These are phyloP conservation scores for Lipomyces yarrowii DNA, from an alignment of 1,139 yeast species.

Conservation along the genomic window DNA sequence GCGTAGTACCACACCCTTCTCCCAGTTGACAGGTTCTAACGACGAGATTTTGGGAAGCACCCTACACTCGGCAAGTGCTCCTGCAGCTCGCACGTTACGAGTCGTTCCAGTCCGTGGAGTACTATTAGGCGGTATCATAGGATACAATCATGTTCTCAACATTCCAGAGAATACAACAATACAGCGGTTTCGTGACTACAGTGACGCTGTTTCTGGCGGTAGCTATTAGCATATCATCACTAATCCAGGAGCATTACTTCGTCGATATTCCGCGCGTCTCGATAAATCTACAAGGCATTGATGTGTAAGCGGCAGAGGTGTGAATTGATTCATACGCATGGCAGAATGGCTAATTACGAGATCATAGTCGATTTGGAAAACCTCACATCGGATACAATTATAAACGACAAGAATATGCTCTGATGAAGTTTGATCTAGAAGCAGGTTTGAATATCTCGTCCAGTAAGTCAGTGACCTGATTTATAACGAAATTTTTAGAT, in stretches of 20 bases:
- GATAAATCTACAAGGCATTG: conserved; percentile 30
- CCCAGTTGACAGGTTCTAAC: background rate
- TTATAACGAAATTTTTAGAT: conserved; percentile 44
- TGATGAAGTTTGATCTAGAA: conserved; percentile 69
- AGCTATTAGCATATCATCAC: conserved; percentile 28
- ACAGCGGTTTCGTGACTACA: conserved; percentile 30
- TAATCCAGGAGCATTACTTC: conserved; percentile 23
- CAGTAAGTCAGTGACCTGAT: background rate
- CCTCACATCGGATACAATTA: conserved; percentile 41
- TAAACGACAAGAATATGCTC: conserved; percentile 78
- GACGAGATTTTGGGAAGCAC: too few species aligned
- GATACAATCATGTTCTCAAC: conserved; percentile 28
- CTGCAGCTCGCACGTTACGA: too few species aligned
- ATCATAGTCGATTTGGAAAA: conserved; percentile 27
- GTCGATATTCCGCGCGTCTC: conserved; percentile 17
- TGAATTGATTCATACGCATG: background rate
- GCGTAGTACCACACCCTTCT: background rate
- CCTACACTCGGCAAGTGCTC: too few species aligned
- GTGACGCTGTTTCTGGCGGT: conserved; percentile 26
- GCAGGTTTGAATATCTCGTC: conserved; percentile 37
- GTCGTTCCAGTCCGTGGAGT: background rate
- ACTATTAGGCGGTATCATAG: background rate
- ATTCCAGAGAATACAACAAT: conserved; percentile 30
- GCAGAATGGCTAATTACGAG: background rate
- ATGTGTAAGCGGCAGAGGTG: conserved; percentile 34